Evolutionary conservation across 1,284 basidiomycete species (phyloP).

Genomic region (Apiotrichum domesticum): DNA sequence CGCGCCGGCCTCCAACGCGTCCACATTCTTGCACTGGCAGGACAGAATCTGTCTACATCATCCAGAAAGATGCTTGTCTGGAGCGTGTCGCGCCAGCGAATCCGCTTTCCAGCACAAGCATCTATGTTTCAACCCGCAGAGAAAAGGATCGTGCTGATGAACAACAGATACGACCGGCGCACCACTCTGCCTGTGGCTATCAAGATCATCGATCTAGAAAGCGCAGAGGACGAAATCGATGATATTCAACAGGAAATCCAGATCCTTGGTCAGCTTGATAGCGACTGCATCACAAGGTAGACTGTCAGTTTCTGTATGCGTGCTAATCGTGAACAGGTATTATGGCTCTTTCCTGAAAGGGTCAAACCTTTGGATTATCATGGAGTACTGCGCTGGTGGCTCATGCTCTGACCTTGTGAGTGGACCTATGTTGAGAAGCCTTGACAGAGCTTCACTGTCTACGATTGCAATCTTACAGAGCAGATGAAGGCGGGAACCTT

Average conservation of each 20-base stretch:
- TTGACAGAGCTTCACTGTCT: too few relatives aligned
- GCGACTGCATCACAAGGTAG: conserved; percentile 88
- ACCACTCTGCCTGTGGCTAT: conserved; percentile 91
- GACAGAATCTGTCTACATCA: too few relatives aligned
- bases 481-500: conserved; percentile 98
- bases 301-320: conserved; percentile 20
- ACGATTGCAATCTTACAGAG: too few relatives aligned
- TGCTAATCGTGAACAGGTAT: conserved; percentile 55
- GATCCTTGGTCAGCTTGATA: conserved; percentile 95
- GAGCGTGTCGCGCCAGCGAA: too few relatives aligned
- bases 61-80: too few relatives aligned
- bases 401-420: conserved; percentile 52
- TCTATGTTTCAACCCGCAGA: not conserved
- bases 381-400: conserved; percentile 74
- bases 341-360: conserved; percentile 94
- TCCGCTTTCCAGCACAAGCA: too few relatives aligned
- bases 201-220: conserved; percentile 98
- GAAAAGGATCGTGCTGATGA: not conserved
- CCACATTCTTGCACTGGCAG: too few relatives aligned
- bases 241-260: conserved; percentile 99
- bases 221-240: conserved; percentile 98
- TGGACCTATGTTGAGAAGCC: not conserved
- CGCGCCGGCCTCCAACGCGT: not conserved
- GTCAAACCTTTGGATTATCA: conserved; percentile 95
- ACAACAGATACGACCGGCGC: conserved; percentile 73